Conservation (phyloP, 164 flowering plant genomes). For the Dillenia suffruticosa region DNA sequence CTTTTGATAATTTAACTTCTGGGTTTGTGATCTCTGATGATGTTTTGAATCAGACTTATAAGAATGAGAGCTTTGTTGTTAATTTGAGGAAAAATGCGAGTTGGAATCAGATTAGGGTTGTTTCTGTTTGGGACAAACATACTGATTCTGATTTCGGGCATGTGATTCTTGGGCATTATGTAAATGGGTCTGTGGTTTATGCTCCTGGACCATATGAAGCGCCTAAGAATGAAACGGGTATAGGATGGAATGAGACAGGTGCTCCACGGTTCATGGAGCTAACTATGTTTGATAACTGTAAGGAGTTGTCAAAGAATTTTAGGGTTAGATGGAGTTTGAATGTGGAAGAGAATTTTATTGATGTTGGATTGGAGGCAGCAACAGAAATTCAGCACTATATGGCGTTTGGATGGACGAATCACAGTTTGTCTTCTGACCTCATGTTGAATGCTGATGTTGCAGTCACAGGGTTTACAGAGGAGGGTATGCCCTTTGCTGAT, state of each 20-base stretch:
- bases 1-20: constrained; percentile 57
- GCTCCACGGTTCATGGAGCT: constrained; percentile 24
- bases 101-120: constrained; percentile 69
- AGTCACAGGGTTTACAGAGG: constrained; percentile 79
- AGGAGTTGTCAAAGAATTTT: constrained; percentile 45
- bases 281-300: constrained; percentile 87
- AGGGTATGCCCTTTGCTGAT: constrained; percentile 75
- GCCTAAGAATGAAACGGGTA: constrained; percentile 10
- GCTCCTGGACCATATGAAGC: constrained; percentile 20
- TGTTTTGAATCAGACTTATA: constrained; percentile 55
- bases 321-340: constrained; percentile 78
- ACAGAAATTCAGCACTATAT: constrained; percentile 52
- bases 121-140: constrained; percentile 76
- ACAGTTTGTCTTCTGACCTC: constrained; percentile 29
- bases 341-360: constrained; percentile 38
- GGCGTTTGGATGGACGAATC: constrained; percentile 96
- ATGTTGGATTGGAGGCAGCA: constrained; percentile 84
- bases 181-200: constrained; percentile 8
- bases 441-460: constrained; percentile 84
- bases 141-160: constrained; percentile 81
- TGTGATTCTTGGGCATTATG: constrained; percentile 27
- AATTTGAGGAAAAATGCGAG: constrained; percentile 46
- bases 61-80: constrained; percentile 58
- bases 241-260: neutral
- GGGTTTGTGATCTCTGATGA: constrained; percentile 72